Evolutionary conservation across 2,329 filamentous ascomycete species (phyloP).

Genomic region (Claviceps citrina): DNA sequence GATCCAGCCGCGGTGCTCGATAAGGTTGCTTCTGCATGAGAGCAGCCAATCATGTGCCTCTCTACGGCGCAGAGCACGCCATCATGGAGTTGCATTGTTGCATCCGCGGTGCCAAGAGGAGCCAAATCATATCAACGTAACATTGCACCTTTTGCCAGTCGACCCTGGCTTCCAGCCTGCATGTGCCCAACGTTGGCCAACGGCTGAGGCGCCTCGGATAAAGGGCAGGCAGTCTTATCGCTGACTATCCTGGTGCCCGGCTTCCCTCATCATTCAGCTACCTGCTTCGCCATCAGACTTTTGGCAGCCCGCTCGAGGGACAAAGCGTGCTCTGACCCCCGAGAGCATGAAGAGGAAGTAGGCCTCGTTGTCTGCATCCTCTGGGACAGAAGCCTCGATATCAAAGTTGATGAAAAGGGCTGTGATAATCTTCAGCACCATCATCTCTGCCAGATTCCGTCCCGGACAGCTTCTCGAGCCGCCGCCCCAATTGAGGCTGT

Average conservation of each 20-base stretch:
- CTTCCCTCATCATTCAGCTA: not conserved
- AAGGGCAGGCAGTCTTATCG: too few species aligned
- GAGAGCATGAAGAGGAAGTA: constrained; percentile 40
- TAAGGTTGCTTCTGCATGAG: too few species aligned
- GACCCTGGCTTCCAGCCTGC: too few species aligned
- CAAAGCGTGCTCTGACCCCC: constrained; percentile 28
- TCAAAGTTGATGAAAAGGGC: constrained; percentile 29
- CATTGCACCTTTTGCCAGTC: too few species aligned
- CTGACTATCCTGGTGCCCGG: too few species aligned
- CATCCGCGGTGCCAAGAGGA: not conserved
- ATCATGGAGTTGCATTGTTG: too few species aligned
- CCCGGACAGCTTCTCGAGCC: constrained; percentile 36
- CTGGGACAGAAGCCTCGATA: constrained; percentile 24
- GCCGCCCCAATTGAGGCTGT: constrained; percentile 36
- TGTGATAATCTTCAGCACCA: constrained; percentile 29
- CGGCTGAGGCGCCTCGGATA: too few species aligned
- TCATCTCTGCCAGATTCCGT: constrained; percentile 32
- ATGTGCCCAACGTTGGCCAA: too few species aligned
- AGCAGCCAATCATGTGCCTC: too few species aligned
- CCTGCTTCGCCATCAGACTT: not conserved
- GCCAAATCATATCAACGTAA: too few species aligned
- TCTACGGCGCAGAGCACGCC: too few species aligned
- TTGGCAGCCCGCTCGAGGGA: not conserved
- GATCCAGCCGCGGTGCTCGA: too few species aligned
- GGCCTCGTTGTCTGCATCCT: constrained; percentile 23